A percentile compares a stretch with the other conserved stretches of the same genome.
These are phyloP conservation scores for Oryza coarctata DNA, from an alignment of 176 grass and related monocot species.

Conservation along the genomic window DNA sequence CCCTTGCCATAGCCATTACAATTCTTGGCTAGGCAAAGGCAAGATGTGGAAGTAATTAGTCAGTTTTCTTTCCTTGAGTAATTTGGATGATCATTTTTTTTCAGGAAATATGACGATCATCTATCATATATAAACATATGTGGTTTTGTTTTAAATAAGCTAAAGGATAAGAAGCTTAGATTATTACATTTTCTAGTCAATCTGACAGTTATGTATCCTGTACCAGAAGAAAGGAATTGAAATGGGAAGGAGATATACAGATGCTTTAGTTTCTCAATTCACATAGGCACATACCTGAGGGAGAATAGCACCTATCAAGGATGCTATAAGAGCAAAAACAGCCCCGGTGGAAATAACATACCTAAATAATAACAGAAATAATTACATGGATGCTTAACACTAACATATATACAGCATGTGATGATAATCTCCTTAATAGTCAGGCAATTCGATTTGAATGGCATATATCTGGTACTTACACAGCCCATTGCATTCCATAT, in stretches of 20 bases:
- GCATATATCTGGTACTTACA: conserved; percentile 47
- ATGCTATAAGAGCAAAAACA: conserved; percentile 77
- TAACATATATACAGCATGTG: conserved; percentile 2
- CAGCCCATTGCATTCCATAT: conserved; percentile 76
- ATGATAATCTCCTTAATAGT: not conserved
- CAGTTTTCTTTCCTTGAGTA: conserved; percentile 14
- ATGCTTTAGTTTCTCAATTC: conserved; percentile 7
- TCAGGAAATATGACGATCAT: conserved; percentile 7
- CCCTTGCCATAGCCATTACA: conserved; percentile 95
- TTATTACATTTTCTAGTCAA: conserved; percentile 18
- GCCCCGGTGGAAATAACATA: conserved; percentile 78
- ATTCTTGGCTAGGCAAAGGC: conserved; percentile 74
- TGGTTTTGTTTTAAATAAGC: not conserved
- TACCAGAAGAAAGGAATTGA: not conserved
- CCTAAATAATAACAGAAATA: conserved; percentile 42
- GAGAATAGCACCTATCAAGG: conserved; percentile 81
- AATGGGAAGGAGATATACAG: not conserved
- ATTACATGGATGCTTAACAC: conserved; percentile 10
- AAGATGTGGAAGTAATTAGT: conserved; percentile 8
- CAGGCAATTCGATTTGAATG: conserved; percentile 12
- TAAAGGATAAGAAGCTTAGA: conserved; percentile 9
- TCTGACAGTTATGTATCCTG: not conserved
- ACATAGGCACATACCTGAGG: conserved; percentile 66
- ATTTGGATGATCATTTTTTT: conserved; percentile 5
- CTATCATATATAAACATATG: not conserved